These are phyloP conservation scores for Yamadazyma sp. DNA, from an alignment of 1,139 yeast species.

Conservation along the genomic window DNA sequence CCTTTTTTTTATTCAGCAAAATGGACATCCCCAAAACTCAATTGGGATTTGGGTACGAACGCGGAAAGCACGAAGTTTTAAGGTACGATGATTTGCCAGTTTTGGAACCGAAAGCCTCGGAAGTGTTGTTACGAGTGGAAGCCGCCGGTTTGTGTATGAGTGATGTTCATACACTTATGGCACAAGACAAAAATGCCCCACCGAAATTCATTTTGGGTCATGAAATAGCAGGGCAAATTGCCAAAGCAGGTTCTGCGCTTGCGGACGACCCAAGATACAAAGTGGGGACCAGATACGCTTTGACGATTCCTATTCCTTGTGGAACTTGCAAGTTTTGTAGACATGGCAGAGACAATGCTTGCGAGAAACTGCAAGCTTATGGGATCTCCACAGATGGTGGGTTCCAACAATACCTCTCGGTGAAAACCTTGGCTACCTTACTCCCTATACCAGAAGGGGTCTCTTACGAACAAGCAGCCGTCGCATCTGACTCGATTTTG, in stretches of 20 bases:
- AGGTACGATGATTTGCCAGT: constrained; percentile 34
- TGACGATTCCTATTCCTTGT: constrained; percentile 41
- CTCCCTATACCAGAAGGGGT: constrained; percentile 50
- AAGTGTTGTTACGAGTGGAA: constrained; percentile 46
- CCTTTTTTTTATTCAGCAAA: neutral
- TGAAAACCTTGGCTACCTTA: constrained; percentile 35
- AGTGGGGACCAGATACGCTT: constrained; percentile 37
- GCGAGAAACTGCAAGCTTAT: constrained; percentile 29
- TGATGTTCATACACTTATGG: constrained; percentile 46
- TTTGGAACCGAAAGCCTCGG: constrained; percentile 32
- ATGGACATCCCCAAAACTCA: constrained; percentile 20
- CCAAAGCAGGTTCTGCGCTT: constrained; percentile 36
- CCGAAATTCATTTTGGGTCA: constrained; percentile 52
- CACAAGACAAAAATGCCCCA: constrained; percentile 19
- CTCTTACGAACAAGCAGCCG: constrained; percentile 47
- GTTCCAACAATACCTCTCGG: constrained; percentile 46
- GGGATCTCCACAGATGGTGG: constrained; percentile 53
- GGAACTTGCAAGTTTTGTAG: constrained; percentile 46
- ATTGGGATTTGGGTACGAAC: constrained; percentile 27
- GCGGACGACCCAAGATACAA: constrained; percentile 25
- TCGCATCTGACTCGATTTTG: constrained; percentile 49
- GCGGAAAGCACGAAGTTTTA: constrained; percentile 21
- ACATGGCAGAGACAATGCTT: constrained; percentile 42
- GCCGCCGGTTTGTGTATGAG: constrained; percentile 57
- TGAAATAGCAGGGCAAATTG: constrained; percentile 54